Evolutionary conservation across 2,329 filamentous ascomycete genomes (phyloP).

Genomic region (Rhinocladiella mackenziei): DNA sequence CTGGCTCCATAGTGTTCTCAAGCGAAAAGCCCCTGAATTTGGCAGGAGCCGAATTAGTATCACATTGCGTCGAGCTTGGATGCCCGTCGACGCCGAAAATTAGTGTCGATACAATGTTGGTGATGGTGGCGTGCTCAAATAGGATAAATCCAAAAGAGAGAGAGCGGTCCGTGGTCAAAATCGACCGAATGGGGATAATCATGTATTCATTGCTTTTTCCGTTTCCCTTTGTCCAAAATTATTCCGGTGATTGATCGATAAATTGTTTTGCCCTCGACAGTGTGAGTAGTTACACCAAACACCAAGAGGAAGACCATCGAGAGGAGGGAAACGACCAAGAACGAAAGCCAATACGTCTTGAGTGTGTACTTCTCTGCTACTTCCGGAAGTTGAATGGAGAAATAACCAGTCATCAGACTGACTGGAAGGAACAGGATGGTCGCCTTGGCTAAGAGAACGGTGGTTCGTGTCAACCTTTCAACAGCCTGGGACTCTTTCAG

Average conservation of each 20-base stretch:
- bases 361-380: slow-evolving; percentile 56
- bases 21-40: slow-evolving; percentile 58
- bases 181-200: not conserved
- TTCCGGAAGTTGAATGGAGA: slow-evolving; percentile 61
- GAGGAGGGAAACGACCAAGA: slow-evolving; percentile 59
- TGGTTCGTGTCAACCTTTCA: slow-evolving; percentile 66
- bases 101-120: slow-evolving; percentile 84
- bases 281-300: slow-evolving; percentile 57
- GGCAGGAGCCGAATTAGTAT: slow-evolving; percentile 70
- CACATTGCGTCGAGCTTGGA: slow-evolving; percentile 68
- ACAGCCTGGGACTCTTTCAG: slow-evolving; percentile 71
- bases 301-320: slow-evolving; percentile 57
- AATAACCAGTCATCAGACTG: slow-evolving; percentile 70
- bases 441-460: slow-evolving; percentile 68
- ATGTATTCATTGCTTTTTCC: slow-evolving; percentile 9
- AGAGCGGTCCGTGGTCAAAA: slow-evolving; percentile 45
- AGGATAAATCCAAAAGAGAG: slow-evolving; percentile 56
- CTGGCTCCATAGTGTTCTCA: slow-evolving; percentile 76
- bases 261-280: slow-evolving; percentile 53
- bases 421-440: slow-evolving; percentile 73
- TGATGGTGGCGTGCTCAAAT: slow-evolving; percentile 62
- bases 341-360: slow-evolving; percentile 64
- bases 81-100: slow-evolving; percentile 71
- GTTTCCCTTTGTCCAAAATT: slow-evolving; percentile 17
- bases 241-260: slow-evolving; percentile 33